Percentiles rank a stretch among this genome's conserved stretches.
phyloP scores from a whole-genome alignment of 1,284 basidiomycete genomes.

The Ganoderma lucidum region DNA sequence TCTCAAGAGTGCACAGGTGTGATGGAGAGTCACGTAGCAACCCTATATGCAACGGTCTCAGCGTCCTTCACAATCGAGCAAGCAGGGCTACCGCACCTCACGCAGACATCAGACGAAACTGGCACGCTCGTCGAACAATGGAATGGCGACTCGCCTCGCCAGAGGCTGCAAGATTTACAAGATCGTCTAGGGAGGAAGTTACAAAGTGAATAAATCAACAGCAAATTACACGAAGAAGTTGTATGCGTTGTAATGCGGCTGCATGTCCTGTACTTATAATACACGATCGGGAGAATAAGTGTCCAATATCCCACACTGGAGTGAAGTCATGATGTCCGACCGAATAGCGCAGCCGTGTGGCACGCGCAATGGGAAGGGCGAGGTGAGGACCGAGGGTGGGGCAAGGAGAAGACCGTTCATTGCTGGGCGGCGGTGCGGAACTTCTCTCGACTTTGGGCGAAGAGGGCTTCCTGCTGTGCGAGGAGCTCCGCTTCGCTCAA shows the following conservation, averaged over 20 bases:
- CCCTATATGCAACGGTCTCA: constrained; percentile 78
- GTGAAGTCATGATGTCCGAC: constrained; percentile 12
- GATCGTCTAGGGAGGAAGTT: constrained; percentile 32
- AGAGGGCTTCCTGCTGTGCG: constrained; percentile 89
- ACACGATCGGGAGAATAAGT: constrained; percentile 31
- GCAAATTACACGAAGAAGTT: constrained; percentile 34
- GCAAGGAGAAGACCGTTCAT: constrained; percentile 20
- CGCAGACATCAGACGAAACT: constrained; percentile 35
- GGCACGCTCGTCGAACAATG: constrained; percentile 53
- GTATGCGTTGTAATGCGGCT: constrained; percentile 24
- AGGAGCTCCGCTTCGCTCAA: constrained; percentile 92
- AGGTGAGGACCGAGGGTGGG: constrained; percentile 1
- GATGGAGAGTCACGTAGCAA: constrained; percentile 52
- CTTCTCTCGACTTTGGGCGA: constrained; percentile 86
- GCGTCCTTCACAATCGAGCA: constrained; percentile 90
- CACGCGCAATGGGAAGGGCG: not conserved
- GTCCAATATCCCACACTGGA: constrained; percentile 32
- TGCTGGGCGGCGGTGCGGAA: constrained; percentile 61
- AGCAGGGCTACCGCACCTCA: constrained; percentile 68
- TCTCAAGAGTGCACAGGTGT: constrained; percentile 4
- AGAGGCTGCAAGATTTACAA: constrained; percentile 61
- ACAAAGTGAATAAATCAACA: constrained; percentile 40
- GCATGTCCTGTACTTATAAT: constrained; percentile 31
- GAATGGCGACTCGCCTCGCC: constrained; percentile 72
- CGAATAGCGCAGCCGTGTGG: not conserved